A percentile compares a stretch with the other conserved stretches of the same genome.
These are phyloP conservation scores for Phlyctochytrium arcticum DNA, from an alignment of 192 early-diverging fungal genomes.

Conservation along the genomic window DNA sequence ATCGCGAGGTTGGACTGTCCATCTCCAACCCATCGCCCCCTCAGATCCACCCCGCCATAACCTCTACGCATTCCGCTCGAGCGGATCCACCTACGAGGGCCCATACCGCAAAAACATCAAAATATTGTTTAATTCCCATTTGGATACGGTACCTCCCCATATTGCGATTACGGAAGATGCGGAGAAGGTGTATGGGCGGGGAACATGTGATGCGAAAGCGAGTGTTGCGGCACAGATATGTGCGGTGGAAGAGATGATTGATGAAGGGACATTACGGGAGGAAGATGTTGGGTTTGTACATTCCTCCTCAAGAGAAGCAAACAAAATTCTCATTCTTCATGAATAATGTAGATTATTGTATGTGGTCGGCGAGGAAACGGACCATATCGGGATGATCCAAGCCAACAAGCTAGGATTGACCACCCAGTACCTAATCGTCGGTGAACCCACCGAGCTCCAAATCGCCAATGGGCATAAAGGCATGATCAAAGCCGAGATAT, in stretches of 20 bases:
- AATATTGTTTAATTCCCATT: conserved; percentile 44
- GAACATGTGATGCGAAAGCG: conserved; percentile 45
- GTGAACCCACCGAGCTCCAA: conserved; percentile 48
- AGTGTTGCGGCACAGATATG: conserved; percentile 43
- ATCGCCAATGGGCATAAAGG: conserved; percentile 53
- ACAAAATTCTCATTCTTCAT: too few species aligned
- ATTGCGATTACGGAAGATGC: conserved; percentile 26
- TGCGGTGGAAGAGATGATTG: conserved; percentile 40
- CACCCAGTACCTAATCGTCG: conserved; percentile 40
- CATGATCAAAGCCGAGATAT: conserved; percentile 27
- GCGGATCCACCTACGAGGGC: conserved; percentile 18
- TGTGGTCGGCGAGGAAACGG: conserved; percentile 49
- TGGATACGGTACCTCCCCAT: conserved; percentile 48
- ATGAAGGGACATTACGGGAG: conserved; percentile 42
- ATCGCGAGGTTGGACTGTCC: neutral
- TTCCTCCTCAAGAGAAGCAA: too few species aligned
- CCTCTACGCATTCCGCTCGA: neutral
- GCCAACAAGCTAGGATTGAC: conserved; percentile 40
- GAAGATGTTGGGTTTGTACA: conserved; percentile 39
- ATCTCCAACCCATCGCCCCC: neutral
- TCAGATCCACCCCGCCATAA: neutral
- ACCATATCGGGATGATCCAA: conserved; percentile 47
- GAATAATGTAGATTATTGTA: conserved; percentile 45
- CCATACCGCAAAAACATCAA: conserved; percentile 36
- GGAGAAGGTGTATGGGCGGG: neutral